These are phyloP conservation scores for Acanthamoeba polyphaga DNA, from an alignment of 208 protist genomes.

Conservation along the genomic window DNA sequence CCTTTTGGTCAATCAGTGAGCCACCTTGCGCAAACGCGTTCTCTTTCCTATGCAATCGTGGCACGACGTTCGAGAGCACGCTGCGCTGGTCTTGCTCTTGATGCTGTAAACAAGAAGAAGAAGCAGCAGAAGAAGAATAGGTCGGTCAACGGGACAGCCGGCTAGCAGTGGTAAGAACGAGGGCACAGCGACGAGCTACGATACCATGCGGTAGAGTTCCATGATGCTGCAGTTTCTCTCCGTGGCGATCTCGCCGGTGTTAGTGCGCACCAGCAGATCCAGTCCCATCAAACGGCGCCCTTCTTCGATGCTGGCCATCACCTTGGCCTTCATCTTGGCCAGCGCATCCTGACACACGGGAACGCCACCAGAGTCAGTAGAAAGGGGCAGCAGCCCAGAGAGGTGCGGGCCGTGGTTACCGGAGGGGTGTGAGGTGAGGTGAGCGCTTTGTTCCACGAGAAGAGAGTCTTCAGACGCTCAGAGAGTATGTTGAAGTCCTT, in stretches of 20 bases:
- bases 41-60: not conserved
- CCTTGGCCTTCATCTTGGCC: constrained; percentile 78
- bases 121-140: not conserved
- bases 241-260: constrained; percentile 71
- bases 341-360: not conserved
- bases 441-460: constrained; percentile 77
- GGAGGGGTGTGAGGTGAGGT: constrained; percentile 44
- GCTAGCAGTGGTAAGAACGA: not conserved
- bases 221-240: constrained; percentile 79
- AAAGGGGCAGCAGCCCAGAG: not conserved
- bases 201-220: constrained; percentile 76
- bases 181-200: not conserved
- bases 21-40: not conserved
- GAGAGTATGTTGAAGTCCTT: constrained; percentile 76
- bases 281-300: constrained; percentile 79
- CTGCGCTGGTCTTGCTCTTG: constrained; percentile 15
- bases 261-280: constrained; percentile 77
- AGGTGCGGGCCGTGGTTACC: not conserved
- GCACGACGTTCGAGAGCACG: not conserved
- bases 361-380: too few relatives aligned
- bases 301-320: constrained; percentile 79
- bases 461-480: constrained; percentile 74
- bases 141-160: too few relatives aligned
- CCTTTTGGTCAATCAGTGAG: not conserved
- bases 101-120: not conserved